Base-by-base conservation (phyloP, 2,329 filamentous ascomycete genomes). In the Pyricularia sp. region DNA sequence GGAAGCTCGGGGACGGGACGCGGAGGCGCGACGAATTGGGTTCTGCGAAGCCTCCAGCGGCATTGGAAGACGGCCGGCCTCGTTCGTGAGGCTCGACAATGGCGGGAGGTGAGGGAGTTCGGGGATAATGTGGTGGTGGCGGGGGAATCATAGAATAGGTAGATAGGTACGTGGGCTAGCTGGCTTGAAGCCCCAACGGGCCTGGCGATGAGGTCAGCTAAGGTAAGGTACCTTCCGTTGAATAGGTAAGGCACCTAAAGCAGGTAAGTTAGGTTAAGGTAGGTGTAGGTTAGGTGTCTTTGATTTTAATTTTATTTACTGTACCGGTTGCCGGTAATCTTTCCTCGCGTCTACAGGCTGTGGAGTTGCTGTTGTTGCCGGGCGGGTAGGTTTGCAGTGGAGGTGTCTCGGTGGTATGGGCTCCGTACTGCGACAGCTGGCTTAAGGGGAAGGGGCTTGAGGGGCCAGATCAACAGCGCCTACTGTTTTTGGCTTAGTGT, bases 81-180 rank as follows among this genome's bases (percentile, higher is more conserved):
- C 42, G 81, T 72, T 86, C 84, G 68, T 83, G 81, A n/a, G 75
- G 74, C 61, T 70, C 71, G 66, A 77, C 75, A 70, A 79, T 75
- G 74, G 85, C 82, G 71, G 88, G 88, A 72, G 88, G 88, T 73
- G 88, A 89, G 14, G 88, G 88, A 36, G 88, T 89, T 73, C 86
- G 83, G 69, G 88, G 88, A 70, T 86, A 87, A 61, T 88, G 88
- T 84, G 77, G 69, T 86, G 71, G 67, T 31, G 30, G 58, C 31
- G 65, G 65, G 28, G 65, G 66, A 61, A 67, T 28, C 28, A 67
- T 67, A 25, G 66, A 50, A 50, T 50, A 36, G 33, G 33, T 36
- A 36, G 33, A 14, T 14, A 33, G 31, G 9, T 33, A 50, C 17
- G 7, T 50, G 42, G 10, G 50, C 26, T 30, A 58, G 66, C 20